These are phyloP conservation scores for Pichia scutulata DNA, from an alignment of 805 yeast species.

Conservation along the genomic window DNA sequence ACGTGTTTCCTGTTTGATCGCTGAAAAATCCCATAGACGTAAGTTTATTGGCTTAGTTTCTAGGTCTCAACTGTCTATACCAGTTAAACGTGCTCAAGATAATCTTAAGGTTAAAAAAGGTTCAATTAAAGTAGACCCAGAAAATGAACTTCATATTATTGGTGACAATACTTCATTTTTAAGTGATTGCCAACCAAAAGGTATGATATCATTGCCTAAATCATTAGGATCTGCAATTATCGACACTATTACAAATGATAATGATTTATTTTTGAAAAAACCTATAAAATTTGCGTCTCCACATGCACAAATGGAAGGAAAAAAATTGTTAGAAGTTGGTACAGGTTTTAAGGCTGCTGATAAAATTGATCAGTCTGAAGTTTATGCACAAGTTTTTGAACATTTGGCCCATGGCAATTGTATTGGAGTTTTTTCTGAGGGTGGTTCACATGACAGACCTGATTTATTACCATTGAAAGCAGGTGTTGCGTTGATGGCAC, in stretches of 20 bases:
- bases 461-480: constrained; percentile 89
- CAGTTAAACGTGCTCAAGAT: constrained; percentile 91
- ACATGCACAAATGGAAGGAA: constrained; percentile 31
- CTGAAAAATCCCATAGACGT: constrained; percentile 42
- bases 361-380: constrained; percentile 78
- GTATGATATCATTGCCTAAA: constrained; percentile 69
- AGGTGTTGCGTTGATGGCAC: constrained; percentile 96
- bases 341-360: constrained; percentile 64
- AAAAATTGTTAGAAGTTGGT: constrained; percentile 40
- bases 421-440: constrained; percentile 94
- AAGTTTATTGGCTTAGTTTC: constrained; percentile 68
- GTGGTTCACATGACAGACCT: constrained; percentile 95
- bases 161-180: constrained; percentile 62
- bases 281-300: constrained; percentile 47
- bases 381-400: constrained; percentile 76
- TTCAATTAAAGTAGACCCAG: constrained; percentile 45
- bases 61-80: constrained; percentile 71
- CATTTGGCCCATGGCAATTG: constrained; percentile 77
- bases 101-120: constrained; percentile 65
- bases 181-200: constrained; percentile 51
- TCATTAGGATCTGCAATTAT: constrained; percentile 73
- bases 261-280: constrained; percentile 57
- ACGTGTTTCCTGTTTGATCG: constrained; percentile 46
- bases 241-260: constrained; percentile 59
- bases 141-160: constrained; percentile 35